These are phyloP conservation scores for Gracilaria domingensis DNA, from an alignment of 23 red algal species.

Conservation along the genomic window DNA sequence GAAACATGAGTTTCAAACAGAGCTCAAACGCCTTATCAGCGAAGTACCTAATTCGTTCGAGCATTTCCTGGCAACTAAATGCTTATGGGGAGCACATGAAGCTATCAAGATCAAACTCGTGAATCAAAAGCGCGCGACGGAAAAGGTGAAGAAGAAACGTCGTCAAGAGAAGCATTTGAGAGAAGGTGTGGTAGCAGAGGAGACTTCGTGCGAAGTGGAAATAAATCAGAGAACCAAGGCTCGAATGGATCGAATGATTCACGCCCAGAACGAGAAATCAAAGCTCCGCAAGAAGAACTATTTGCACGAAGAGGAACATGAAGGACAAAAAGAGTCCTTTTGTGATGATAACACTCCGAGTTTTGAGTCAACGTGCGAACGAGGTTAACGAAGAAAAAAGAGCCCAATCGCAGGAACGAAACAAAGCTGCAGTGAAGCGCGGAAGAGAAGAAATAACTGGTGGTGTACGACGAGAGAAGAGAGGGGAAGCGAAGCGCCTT, in stretches of 20 bases:
- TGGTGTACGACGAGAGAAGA: too few species aligned
- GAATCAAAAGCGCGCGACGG: background rate
- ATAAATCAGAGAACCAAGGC: background rate
- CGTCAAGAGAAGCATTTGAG: background rate
- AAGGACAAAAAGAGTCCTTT: too few species aligned
- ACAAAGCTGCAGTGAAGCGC: too few species aligned
- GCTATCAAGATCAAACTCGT: background rate
- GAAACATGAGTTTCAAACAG: background rate
- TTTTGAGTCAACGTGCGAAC: too few species aligned
- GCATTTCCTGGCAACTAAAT: background rate
- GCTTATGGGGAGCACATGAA: background rate
- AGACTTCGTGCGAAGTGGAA: background rate
- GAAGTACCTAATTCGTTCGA: background rate
- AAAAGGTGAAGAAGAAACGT: background rate
- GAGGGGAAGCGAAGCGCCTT: too few species aligned
- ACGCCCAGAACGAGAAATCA: background rate
- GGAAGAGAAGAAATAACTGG: too few species aligned
- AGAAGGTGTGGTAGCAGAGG: background rate
- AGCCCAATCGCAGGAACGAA: too few species aligned
- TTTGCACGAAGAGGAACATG: too few species aligned
- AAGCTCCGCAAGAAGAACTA: background rate
- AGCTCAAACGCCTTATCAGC: background rate
- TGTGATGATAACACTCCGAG: too few species aligned
- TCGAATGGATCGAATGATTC: background rate
- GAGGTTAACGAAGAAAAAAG: too few species aligned